These are phyloP conservation scores for Echeveria elegans DNA, from an alignment of 164 flowering plant species.

Conservation along the genomic window DNA sequence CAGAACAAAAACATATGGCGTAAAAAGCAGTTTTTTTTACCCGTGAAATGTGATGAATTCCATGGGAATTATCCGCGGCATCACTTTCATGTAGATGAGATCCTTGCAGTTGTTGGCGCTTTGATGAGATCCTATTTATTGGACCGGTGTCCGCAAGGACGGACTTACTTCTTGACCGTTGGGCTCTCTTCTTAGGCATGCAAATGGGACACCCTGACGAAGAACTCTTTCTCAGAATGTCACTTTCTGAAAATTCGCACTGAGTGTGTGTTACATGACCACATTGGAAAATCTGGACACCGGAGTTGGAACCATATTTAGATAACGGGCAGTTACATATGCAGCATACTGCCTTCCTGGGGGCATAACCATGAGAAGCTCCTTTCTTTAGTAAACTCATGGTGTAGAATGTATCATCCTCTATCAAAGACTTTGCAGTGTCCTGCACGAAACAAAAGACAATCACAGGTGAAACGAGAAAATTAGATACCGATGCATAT, in stretches of 20 bases:
- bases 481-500: background rate
- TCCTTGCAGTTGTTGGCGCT: slow-evolving; percentile 32
- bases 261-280: slow-evolving; percentile 89
- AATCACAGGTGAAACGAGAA: background rate
- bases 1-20: background rate
- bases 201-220: slow-evolving; percentile 80
- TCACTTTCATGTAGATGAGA: slow-evolving; percentile 47
- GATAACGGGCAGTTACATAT: slow-evolving; percentile 54
- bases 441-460: slow-evolving; percentile 31
- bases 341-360: slow-evolving; percentile 54
- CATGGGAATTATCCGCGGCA: slow-evolving; percentile 39
- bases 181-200: slow-evolving; percentile 61
- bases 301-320: slow-evolving; percentile 36
- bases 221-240: slow-evolving; percentile 21
- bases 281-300: slow-evolving; percentile 67
- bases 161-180: slow-evolving; percentile 40
- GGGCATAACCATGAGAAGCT: slow-evolving; percentile 91
- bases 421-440: slow-evolving; percentile 89
- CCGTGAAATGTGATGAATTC: slow-evolving; percentile 63
- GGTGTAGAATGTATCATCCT: slow-evolving; percentile 84
- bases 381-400: slow-evolving; percentile 87
- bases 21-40: slow-evolving; percentile 24
- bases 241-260: slow-evolving; percentile 59
- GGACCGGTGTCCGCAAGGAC: slow-evolving; percentile 38
- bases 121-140: slow-evolving; percentile 33